These are phyloP conservation scores for Ophiocordyceps camponoti-saundersi DNA, from an alignment of 2,329 filamentous ascomycete species.

Conservation along the genomic window DNA sequence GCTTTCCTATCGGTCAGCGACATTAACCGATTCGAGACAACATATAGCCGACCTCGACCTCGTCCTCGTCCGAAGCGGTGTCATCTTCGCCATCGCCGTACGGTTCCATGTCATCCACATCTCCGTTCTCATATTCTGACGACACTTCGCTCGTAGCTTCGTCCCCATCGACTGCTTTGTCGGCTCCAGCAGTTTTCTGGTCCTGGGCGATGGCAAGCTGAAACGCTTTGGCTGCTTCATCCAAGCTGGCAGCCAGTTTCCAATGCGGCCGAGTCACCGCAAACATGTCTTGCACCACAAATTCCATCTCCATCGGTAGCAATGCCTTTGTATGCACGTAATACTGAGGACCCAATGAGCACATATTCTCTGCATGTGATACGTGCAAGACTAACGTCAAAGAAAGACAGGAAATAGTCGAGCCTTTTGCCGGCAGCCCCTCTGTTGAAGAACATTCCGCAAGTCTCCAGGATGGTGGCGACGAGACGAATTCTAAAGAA, in stretches of 20 bases:
- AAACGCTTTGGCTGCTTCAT: constrained; percentile 73
- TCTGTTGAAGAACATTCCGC: constrained; percentile 89
- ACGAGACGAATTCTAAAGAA: constrained; percentile 90
- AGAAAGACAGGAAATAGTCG: constrained; percentile 92
- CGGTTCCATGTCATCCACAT: constrained; percentile 46
- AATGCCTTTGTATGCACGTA: constrained; percentile 84
- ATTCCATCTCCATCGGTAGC: constrained; percentile 92
- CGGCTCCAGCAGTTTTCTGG: constrained; percentile 61
- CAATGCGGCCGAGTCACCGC: constrained; percentile 75
- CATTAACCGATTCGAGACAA: not conserved
- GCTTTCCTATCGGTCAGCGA: constrained; percentile 3
- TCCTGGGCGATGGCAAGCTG: constrained; percentile 79
- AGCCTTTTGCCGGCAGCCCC: constrained; percentile 91
- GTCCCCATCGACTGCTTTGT: constrained; percentile 53
- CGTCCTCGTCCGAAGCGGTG: constrained; percentile 42
- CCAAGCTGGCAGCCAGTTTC: constrained; percentile 65
- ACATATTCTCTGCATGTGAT: not conserved
- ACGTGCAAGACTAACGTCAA: constrained; percentile 42
- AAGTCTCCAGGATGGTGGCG: constrained; percentile 81
- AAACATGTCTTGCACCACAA: constrained; percentile 86
- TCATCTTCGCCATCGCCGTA: constrained; percentile 44
- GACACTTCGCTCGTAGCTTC: constrained; percentile 53
- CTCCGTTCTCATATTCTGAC: constrained; percentile 61
- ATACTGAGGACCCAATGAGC: constrained; percentile 35
- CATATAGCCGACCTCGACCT: constrained; percentile 28